A percentile compares a stretch with the other conserved stretches of the same genome.
Conservation (phyloP, 2,329 filamentous ascomycete species). For the Penicillium brevicompactum region DNA sequence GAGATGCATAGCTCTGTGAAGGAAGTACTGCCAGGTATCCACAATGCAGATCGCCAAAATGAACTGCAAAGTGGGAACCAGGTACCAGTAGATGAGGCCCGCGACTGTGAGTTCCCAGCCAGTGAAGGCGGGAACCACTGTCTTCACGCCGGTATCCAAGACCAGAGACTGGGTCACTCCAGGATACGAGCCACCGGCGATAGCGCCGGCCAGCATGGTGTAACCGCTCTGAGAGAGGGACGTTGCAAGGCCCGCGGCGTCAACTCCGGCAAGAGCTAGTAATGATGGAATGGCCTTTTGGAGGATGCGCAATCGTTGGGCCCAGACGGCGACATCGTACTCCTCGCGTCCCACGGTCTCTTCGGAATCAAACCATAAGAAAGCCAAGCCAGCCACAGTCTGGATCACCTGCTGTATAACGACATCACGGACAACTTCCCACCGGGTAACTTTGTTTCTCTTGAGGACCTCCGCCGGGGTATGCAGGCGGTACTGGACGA, state of each 20-base stretch:
- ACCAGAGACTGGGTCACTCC: conserved; percentile 64
- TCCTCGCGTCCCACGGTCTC: conserved; percentile 76
- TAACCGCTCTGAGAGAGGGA: conserved; percentile 68
- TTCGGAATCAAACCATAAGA: conserved; percentile 72
- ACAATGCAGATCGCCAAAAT: conserved; percentile 72
- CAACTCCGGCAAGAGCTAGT: conserved; percentile 72
- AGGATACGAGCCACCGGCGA: conserved; percentile 82
- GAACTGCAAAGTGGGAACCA: conserved; percentile 78
- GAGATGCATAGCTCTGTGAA: conserved; percentile 94
- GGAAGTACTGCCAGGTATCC: conserved; percentile 98
- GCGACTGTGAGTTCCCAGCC: conserved; percentile 77
- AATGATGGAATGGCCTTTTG: conserved; percentile 76
- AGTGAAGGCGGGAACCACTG: conserved; percentile 71
- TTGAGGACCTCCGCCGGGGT: conserved; percentile 88
- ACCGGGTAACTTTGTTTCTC: conserved; percentile 82
- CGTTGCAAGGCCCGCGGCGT: conserved; percentile 73
- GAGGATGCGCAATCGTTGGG: conserved; percentile 74
- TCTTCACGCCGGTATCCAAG: conserved; percentile 51
- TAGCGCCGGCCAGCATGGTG: conserved; percentile 71
- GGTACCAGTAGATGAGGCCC: conserved; percentile 75
- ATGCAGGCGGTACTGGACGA: conserved; percentile 89
- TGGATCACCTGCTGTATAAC: conserved; percentile 90
- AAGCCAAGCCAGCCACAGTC: conserved; percentile 66
- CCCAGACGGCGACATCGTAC: conserved; percentile 89
- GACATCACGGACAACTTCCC: conserved; percentile 87